Conservation (phyloP, 176 grass and related monocot species). For the Cenchrus fungigraminus region DNA sequence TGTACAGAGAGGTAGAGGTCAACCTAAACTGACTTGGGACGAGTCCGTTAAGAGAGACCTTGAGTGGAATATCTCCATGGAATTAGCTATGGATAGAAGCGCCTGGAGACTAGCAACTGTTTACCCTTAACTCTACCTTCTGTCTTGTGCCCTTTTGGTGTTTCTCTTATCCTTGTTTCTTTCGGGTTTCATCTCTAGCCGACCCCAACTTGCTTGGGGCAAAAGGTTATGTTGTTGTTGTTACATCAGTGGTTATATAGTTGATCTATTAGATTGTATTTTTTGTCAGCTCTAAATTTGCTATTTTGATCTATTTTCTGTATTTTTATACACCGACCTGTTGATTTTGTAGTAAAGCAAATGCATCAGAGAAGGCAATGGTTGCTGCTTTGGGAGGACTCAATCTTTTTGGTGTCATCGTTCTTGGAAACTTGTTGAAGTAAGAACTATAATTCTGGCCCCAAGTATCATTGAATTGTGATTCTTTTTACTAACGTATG, state of each 20-base stretch:
- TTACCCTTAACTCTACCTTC: too few relatives aligned
- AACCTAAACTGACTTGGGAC: too few relatives aligned
- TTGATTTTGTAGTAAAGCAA: constrained; percentile 79
- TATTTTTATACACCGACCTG: constrained; percentile 6
- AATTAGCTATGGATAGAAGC: too few relatives aligned
- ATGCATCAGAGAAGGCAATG: constrained; percentile 81
- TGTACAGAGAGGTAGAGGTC: too few relatives aligned
- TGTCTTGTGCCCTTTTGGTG: too few relatives aligned
- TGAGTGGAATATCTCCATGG: too few relatives aligned
- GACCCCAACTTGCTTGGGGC: too few relatives aligned
- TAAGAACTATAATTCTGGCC: constrained; percentile 52
- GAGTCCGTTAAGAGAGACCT: too few relatives aligned
- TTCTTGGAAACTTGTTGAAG: constrained; percentile 89
- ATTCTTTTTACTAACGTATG: constrained; percentile 40
- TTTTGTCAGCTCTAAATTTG: not conserved
- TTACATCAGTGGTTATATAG: not conserved
- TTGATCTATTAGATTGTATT: constrained; percentile 25
- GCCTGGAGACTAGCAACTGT: too few relatives aligned
- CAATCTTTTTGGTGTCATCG: constrained; percentile 92
- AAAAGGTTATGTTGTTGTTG: too few relatives aligned
- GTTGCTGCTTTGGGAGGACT: constrained; percentile 93
- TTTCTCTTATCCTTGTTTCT: too few relatives aligned
- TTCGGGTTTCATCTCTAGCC: too few relatives aligned
- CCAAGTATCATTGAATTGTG: constrained; percentile 21
- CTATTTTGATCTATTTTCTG: constrained; percentile 31